A percentile compares a stretch with the other conserved stretches of the same genome.
These are phyloP conservation scores for Aspergillus pseudoterreus DNA, from an alignment of 2,329 filamentous ascomycete genomes.

Conservation along the genomic window DNA sequence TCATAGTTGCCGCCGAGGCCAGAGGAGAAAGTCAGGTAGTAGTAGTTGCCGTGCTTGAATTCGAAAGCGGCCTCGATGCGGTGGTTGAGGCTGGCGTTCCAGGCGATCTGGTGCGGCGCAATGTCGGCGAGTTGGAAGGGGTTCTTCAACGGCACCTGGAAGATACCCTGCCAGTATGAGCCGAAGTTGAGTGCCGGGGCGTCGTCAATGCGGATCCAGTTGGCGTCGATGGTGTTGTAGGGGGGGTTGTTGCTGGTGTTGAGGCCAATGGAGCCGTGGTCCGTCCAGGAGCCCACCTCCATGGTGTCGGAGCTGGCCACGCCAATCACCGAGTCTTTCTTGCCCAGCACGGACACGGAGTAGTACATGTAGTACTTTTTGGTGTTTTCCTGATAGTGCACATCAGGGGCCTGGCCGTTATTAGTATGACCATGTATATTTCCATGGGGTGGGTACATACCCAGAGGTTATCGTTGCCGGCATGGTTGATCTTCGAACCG, in stretches of 20 bases:
- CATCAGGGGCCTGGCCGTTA: constrained; percentile 56
- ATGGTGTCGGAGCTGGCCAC: constrained; percentile 49
- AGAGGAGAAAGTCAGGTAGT: constrained; percentile 63
- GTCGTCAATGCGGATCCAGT: constrained; percentile 45
- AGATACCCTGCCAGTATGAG: constrained; percentile 67
- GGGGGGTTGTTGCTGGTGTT: constrained; percentile 35
- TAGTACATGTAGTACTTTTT: constrained; percentile 61
- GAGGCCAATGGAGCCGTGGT: constrained; percentile 32
- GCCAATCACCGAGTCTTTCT: constrained; percentile 60
- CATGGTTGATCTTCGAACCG: constrained; percentile 42
- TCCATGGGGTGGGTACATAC: constrained; percentile 23
- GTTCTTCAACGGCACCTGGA: constrained; percentile 51
- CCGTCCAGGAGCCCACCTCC: constrained; percentile 33
- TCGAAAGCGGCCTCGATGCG: constrained; percentile 57
- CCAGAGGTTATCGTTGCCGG: constrained; percentile 49
- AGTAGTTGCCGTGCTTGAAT: constrained; percentile 54
- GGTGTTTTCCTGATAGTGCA: constrained; percentile 51
- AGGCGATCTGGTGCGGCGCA: constrained; percentile 50
- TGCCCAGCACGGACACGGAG: constrained; percentile 58
- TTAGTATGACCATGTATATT: not conserved
- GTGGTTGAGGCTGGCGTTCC: constrained; percentile 50
- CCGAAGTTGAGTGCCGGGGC: constrained; percentile 58
- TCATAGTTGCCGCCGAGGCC: constrained; percentile 58
- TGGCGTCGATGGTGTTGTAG: constrained; percentile 62
- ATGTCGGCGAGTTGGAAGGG: constrained; percentile 25